These are phyloP conservation scores for Chytridium lagenaria DNA, from an alignment of 371 early-diverging fungal species.

Conservation along the genomic window DNA sequence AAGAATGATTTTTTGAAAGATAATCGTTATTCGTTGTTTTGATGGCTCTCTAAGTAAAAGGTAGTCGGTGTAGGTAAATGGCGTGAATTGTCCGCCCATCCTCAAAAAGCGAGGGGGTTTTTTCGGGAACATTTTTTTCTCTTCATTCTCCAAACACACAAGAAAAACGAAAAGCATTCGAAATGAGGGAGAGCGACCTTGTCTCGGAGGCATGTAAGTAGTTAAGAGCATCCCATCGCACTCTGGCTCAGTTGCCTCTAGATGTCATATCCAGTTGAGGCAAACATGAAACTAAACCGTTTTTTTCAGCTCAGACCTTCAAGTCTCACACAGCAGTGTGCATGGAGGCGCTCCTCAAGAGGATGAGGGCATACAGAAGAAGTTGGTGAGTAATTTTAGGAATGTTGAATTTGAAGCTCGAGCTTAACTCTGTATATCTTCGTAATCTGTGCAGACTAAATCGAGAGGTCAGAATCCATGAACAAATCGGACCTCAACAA, in stretches of 20 bases:
- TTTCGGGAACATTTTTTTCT: too few species aligned
- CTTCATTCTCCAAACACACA: too few species aligned
- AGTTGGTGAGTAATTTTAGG: conserved; percentile 39
- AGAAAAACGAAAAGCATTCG: too few species aligned
- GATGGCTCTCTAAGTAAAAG: too few species aligned
- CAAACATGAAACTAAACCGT: neutral
- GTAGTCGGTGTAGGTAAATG: too few species aligned
- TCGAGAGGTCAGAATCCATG: conserved; percentile 43
- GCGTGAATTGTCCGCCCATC: too few species aligned
- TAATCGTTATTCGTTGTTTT: too few species aligned
- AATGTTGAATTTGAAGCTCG: too few species aligned
- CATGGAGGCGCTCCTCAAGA: conserved; percentile 41
- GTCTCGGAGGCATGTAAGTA: neutral
- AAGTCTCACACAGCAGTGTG: conserved; percentile 26
- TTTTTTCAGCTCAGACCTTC: neutral
- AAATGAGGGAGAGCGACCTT: neutral
- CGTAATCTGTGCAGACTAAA: conserved; percentile 26
- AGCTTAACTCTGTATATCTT: neutral
- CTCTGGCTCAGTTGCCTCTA: too few species aligned
- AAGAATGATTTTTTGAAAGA: too few species aligned
- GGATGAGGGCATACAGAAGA: conserved; percentile 40
- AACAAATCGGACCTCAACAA: conserved; percentile 36
- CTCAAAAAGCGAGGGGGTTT: too few species aligned
- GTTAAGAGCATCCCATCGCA: neutral
- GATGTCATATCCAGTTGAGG: too few species aligned